Percentiles rank a stretch among this genome's conserved stretches.
phyloP scores from a whole-genome alignment of 306 rosid genomes.

The Dryas alaskensis region DNA sequence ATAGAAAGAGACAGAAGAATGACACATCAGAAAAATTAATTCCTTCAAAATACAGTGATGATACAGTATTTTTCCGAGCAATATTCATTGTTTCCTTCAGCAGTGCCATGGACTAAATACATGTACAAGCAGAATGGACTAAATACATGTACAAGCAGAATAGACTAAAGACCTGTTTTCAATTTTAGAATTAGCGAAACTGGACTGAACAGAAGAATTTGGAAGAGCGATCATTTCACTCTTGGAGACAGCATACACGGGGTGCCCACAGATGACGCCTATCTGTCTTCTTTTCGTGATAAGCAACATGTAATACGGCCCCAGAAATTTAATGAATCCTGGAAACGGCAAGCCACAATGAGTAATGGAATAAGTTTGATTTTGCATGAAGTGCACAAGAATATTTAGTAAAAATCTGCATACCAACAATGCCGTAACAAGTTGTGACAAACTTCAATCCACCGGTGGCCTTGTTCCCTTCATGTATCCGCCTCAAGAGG shows the following conservation, averaged over 20 bases:
- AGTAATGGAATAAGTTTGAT: conserved; percentile 15
- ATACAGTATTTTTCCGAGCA: neutral
- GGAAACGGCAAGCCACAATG: conserved; percentile 27
- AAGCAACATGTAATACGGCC: conserved; percentile 93
- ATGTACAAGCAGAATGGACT: conserved; percentile 55
- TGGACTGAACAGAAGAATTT: conserved; percentile 54
- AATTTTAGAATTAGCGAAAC: conserved; percentile 57
- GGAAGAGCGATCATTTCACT: conserved; percentile 78
- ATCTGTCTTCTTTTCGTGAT: conserved; percentile 81
- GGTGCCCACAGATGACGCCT: conserved; percentile 78
- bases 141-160: conserved; percentile 50
- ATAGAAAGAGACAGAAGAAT: neutral
- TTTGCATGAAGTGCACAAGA: neutral
- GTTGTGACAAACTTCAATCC: conserved; percentile 82
- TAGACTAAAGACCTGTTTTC: conserved; percentile 88
- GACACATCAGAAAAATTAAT: conserved; percentile 6
- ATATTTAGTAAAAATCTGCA: conserved; percentile 20
- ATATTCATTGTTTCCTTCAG: conserved; percentile 1
- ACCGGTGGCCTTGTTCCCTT: conserved; percentile 87
- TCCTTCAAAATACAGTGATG: conserved; percentile 1
- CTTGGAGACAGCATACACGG: conserved; percentile 72
- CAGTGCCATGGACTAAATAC: conserved; percentile 36
- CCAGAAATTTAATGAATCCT: conserved; percentile 92
- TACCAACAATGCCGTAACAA: conserved; percentile 96
- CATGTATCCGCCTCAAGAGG: conserved; percentile 73